Base-by-base conservation (phyloP, 257 asterid species). In the Primulina eburnea region DNA sequence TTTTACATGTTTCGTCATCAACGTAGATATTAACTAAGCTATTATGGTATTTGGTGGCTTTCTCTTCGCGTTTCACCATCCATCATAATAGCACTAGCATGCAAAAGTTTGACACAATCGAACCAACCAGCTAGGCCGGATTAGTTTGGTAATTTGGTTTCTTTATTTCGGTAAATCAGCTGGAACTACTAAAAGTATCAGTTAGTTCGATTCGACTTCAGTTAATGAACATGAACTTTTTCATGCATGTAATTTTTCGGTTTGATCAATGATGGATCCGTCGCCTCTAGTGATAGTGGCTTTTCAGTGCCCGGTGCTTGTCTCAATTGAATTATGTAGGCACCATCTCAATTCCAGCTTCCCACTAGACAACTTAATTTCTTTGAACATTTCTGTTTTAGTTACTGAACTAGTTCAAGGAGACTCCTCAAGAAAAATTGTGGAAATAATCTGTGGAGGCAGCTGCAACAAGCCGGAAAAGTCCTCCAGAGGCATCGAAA, bases 371-470 rank as follows among this genome's bases (percentile, higher is more conserved):
- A 14, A 16, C 57, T 50, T 4, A 16, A 5, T 50, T 14, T 50
- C 57, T 50, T 6, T 50, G 57, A 20, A 17, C 57, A 16, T 70
- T 1, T 32, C 14, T 52, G 67, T 17, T 78, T 69, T 74, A 91
- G 99, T 94, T 21, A 87, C 93, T 16, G 97, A 94, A 62, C 88
- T 94, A 29, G 67, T 62, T 6, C 96, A 89, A 73, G 97, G 99
- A 43, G 97, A 94, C 43, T 94, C 97, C 0, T 94, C 99, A 0
- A 73, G 99, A 73, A 89, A 77, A 71, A 94, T 94, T 4, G 97
- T 94, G 16, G 99, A 94, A 60, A 86, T 94, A 61, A 94, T 94
- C 4, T 94, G 95, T 75, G 77, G 97, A 63, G 67, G 95, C 0
- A 84, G 83, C 86, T 53, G 79, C 63, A 64, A 82, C 62, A 77